phyloP scores from a whole-genome alignment of 306 rosid genomes.

The Cucurbita moschata region DNA sequence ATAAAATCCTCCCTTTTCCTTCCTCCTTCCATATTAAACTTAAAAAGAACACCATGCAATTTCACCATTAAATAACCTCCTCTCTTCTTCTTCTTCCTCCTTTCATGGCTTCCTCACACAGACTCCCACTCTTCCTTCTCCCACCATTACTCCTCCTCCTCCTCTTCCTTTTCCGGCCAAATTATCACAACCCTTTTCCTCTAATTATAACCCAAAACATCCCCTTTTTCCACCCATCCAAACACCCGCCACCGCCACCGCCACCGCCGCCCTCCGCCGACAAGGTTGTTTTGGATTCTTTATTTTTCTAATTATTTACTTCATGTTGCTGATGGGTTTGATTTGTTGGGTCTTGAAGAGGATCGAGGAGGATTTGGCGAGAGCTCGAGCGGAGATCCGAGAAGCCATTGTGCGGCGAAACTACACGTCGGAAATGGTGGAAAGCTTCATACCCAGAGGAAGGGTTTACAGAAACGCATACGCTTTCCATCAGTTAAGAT shows the following conservation, averaged over 20 bases:
- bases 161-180: neutral
- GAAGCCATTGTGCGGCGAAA: slow-evolving; percentile 15
- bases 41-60: neutral
- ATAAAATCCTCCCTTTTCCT: neutral
- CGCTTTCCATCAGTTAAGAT: slow-evolving; percentile 21
- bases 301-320: no score
- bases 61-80: no score
- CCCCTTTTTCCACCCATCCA: neutral
- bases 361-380: slow-evolving; percentile 26
- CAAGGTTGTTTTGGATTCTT: neutral
- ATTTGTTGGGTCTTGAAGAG: neutral
- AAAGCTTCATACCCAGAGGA: slow-evolving; percentile 37
- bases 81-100: no score
- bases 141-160: neutral
- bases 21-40: neutral
- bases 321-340: neutral
- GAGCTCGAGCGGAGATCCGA: slow-evolving; percentile 28
- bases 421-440: slow-evolving; percentile 12
- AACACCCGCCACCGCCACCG: neutral
- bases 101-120: neutral
- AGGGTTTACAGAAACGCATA: slow-evolving; percentile 27
- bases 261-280: neutral
- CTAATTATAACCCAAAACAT: neutral
- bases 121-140: neutral
- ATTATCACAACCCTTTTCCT: neutral